A percentile compares a stretch with the other conserved stretches of the same genome.
Evolutionary conservation across 768 basidiomycete species (phyloP).

Genomic region (Lactarius deliciosus): DNA sequence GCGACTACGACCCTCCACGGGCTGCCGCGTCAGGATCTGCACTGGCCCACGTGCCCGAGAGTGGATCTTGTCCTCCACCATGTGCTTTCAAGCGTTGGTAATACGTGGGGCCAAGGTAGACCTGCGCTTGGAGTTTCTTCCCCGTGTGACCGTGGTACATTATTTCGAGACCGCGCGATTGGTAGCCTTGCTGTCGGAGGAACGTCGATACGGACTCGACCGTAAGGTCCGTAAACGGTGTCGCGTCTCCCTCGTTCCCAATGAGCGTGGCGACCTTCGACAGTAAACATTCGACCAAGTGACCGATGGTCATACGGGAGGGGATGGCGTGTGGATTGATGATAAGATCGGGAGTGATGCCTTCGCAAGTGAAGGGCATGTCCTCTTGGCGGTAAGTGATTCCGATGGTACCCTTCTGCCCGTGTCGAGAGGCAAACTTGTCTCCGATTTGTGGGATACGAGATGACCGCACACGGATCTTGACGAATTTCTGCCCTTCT

Average conservation of each 20-base stretch:
- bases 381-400: constrained; percentile 99
- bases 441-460: constrained; percentile 98
- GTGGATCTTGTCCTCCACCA: constrained; percentile 99
- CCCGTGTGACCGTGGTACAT: constrained; percentile 99
- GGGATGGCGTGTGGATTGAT: constrained; percentile 99
- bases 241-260: constrained; percentile 97
- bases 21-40: constrained; percentile 95
- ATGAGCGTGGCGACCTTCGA: constrained; percentile 96
- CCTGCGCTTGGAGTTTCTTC: constrained; percentile 95
- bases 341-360: constrained; percentile 94
- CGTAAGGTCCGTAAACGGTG: constrained; percentile 97
- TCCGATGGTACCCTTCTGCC: constrained; percentile 99
- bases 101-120: constrained; percentile 98
- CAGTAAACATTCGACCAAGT: constrained; percentile 96
- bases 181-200: constrained; percentile 87
- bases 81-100: constrained; percentile 99
- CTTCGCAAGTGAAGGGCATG: constrained; percentile 98
- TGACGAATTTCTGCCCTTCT: constrained; percentile 97
- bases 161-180: constrained; percentile 94
- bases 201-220: constrained; percentile 97
- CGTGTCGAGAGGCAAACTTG: constrained; percentile 99
- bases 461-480: constrained; percentile 93
- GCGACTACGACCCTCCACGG: constrained; percentile 97
- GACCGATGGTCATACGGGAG: constrained; percentile 99
- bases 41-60: constrained; percentile 96